Percentiles rank a stretch among this genome's conserved stretches.
phyloP scores from a whole-genome alignment of 106 monocot genomes.

The Dendrobium catenatum region DNA sequence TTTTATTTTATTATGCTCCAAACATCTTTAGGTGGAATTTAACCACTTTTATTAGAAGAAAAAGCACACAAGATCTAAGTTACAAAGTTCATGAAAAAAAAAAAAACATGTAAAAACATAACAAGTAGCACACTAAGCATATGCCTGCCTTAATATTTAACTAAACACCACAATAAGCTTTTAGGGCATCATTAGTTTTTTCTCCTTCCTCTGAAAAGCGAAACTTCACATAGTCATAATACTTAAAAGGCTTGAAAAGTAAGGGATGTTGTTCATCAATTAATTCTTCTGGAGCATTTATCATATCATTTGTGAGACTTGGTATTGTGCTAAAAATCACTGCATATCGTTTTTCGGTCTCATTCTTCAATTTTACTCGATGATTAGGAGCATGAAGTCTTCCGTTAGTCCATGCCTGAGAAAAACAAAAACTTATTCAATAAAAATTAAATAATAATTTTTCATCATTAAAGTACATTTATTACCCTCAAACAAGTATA shows the following conservation, averaged over 20 bases:
- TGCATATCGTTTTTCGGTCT: constrained; percentile 3
- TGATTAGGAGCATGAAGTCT: constrained; percentile 13
- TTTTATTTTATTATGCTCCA: too few relatives aligned
- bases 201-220: background rate
- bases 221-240: constrained; percentile 5
- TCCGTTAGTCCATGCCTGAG: constrained; percentile 29
- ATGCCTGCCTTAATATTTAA: too few relatives aligned
- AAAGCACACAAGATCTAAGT: too few relatives aligned
- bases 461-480: too few relatives aligned
- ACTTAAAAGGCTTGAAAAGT: constrained; percentile 12
- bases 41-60: too few relatives aligned
- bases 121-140: too few relatives aligned
- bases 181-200: background rate
- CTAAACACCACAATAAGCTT: constrained; percentile 10
- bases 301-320: background rate
- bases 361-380: background rate
- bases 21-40: too few relatives aligned
- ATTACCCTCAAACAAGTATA: background rate
- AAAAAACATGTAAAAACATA: too few relatives aligned
- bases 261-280: constrained; percentile 17
- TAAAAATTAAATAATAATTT: too few relatives aligned
- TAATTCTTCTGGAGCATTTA: constrained; percentile 19
- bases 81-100: too few relatives aligned
- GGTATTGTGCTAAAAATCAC: background rate
- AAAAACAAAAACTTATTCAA: background rate